Conservation (phyloP, 1,284 basidiomycete genomes). For the Termitomyces sp. region DNA sequence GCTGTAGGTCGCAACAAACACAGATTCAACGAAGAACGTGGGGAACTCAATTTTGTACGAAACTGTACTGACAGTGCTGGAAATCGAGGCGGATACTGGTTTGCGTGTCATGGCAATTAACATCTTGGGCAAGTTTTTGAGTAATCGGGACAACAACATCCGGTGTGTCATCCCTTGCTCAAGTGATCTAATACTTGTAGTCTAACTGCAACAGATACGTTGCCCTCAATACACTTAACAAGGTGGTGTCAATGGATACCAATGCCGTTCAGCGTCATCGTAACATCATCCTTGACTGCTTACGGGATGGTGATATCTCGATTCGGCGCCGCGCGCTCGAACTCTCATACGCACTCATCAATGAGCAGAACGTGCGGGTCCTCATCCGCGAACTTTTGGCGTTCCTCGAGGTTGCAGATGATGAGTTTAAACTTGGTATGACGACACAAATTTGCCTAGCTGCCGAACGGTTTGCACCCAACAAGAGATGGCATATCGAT, state of each 20-base stretch:
- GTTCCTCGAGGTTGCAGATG: conserved; percentile 97
- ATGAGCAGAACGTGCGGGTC: conserved; percentile 91
- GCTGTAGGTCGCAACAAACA: conserved; percentile 91
- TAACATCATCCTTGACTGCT: conserved; percentile 96
- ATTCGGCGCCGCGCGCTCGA: conserved; percentile 96
- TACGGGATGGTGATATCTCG: conserved; percentile 98
- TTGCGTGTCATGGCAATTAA: conserved; percentile 99
- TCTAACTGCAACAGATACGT: conserved; percentile 69
- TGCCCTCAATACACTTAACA: conserved; percentile 96
- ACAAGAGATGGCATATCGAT: conserved; percentile 99
- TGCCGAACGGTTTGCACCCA: conserved; percentile 95
- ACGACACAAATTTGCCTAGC: conserved; percentile 97
- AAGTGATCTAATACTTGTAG: background rate
- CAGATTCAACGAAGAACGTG: conserved; percentile 96
- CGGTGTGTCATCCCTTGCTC: conserved; percentile 49
- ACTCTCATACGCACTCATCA: conserved; percentile 95
- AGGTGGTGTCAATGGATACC: conserved; percentile 97
- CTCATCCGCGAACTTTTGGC: conserved; percentile 90
- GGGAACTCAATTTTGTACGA: conserved; percentile 99
- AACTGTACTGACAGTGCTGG: conserved; percentile 95
- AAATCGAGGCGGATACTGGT: conserved; percentile 96
- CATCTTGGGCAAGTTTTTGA: conserved; percentile 96
- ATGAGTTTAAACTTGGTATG: conserved; percentile 97
- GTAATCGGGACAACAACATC: conserved; percentile 98
- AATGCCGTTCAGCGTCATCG: conserved; percentile 98